Conservation (phyloP, 371 early-diverging fungal species). For the Syncephalis fuscata region DNA sequence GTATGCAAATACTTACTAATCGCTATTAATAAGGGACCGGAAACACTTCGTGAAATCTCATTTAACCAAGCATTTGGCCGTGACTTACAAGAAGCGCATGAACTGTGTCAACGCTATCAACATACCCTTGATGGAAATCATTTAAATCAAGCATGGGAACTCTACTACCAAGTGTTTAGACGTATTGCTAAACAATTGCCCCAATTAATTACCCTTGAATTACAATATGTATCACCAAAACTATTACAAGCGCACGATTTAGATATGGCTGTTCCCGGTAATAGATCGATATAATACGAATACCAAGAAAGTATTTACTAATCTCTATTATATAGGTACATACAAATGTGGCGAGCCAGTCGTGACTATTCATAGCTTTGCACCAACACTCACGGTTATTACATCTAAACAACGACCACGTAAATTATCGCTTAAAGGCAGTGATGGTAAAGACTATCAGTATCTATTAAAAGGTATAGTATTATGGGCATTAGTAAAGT, state of each 20-base stretch:
- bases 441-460: constrained; percentile 57
- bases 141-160: constrained; percentile 90
- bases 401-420: constrained; percentile 88
- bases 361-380: constrained; percentile 35
- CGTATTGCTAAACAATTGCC: constrained; percentile 72
- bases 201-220: constrained; percentile 64
- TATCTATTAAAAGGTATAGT: constrained; percentile 57
- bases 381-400: constrained; percentile 34
- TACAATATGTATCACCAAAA: constrained; percentile 86
- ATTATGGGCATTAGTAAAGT: too few species aligned
- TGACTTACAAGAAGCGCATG: constrained; percentile 83
- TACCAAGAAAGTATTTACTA: constrained; percentile 15
- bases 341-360: constrained; percentile 3
- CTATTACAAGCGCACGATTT: constrained; percentile 71
- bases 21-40: constrained; percentile 48
- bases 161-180: constrained; percentile 82
- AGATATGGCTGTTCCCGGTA: constrained; percentile 85
- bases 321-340: too few species aligned
- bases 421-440: constrained; percentile 49
- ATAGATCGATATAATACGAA: constrained; percentile 90
- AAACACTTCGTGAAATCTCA: constrained; percentile 84
- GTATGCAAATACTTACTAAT: too few species aligned
- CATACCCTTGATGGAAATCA: constrained; percentile 62
- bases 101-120: constrained; percentile 72
- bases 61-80: constrained; percentile 91